These are phyloP conservation scores for Panellus pusillus DNA, from an alignment of 768 basidiomycete species.

Conservation along the genomic window DNA sequence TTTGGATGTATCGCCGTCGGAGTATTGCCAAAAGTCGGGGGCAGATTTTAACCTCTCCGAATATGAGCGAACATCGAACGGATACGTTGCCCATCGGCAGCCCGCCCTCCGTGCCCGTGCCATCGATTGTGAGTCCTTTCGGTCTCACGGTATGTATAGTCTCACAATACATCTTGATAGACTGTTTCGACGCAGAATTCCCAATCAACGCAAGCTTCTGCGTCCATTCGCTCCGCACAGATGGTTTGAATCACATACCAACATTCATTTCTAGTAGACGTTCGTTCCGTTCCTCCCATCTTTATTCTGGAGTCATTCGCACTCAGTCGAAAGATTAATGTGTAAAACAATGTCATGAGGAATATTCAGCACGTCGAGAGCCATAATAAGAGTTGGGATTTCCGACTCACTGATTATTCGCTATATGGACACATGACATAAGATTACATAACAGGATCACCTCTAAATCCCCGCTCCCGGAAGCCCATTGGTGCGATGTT, in stretches of 20 bases:
- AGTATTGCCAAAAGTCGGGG: conserved; percentile 2
- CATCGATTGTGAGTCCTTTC: conserved; percentile 9
- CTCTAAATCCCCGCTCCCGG: no score
- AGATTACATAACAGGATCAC: no score
- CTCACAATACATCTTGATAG: not conserved
- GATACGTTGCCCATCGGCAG: conserved; percentile 8
- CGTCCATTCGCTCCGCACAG: conserved; percentile 8
- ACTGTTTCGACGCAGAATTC: conserved; percentile 12
- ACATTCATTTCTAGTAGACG: not conserved
- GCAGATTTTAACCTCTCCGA: conserved; percentile 25
- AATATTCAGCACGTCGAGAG: no score
- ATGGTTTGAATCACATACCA: conserved; percentile 1
- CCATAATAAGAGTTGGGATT: no score
- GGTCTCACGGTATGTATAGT: not conserved
- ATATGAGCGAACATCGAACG: conserved; percentile 21
- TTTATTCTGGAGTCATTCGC: no score
- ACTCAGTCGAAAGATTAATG: no score
- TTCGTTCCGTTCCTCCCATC: conserved; percentile 4
- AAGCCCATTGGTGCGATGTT: not conserved
- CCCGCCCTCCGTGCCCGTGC: conserved; percentile 10
- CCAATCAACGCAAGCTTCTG: conserved; percentile 1
- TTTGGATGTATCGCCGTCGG: conserved; percentile 13
- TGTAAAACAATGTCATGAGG: no score
- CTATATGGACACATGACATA: no score
- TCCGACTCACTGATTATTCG: no score